A percentile compares a stretch with the other conserved stretches of the same genome.
Conservation (phyloP, 2,329 filamentous ascomycete genomes). For the Calonectria leucothoes region DNA sequence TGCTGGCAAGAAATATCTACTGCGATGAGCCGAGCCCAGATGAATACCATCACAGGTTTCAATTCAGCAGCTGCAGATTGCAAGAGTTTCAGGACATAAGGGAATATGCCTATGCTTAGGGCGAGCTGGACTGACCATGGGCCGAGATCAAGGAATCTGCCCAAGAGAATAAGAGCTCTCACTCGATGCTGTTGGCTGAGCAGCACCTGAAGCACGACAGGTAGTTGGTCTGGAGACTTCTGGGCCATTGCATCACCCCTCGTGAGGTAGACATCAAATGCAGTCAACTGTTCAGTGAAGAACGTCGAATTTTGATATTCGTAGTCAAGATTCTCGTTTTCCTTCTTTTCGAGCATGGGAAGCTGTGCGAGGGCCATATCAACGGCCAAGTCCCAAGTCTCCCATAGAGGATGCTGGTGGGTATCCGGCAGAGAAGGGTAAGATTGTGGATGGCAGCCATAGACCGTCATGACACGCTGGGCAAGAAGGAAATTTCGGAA, state of each 20-base stretch:
- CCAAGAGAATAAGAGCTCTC: conserved; percentile 88
- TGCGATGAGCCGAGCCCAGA: conserved; percentile 95
- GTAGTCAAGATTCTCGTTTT: conserved; percentile 79
- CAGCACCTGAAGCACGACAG: conserved; percentile 94
- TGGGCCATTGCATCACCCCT: conserved; percentile 84
- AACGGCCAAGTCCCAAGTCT: conserved; percentile 96
- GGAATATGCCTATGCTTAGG: conserved; percentile 97
- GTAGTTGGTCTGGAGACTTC: conserved; percentile 92
- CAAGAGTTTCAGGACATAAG: conserved; percentile 96
- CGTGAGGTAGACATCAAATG: conserved; percentile 94
- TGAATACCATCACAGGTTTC: conserved; percentile 99
- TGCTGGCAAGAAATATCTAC: conserved; percentile 95
- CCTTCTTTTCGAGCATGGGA: conserved; percentile 84
- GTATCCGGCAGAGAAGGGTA: conserved; percentile 94
- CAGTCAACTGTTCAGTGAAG: conserved; percentile 96
- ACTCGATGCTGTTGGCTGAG: conserved; percentile 95
- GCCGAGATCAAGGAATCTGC: conserved; percentile 92
- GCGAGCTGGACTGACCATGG: conserved; percentile 99
- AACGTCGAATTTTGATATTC: conserved; percentile 96
- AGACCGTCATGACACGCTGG: conserved; percentile 95
- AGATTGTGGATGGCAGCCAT: conserved; percentile 94
- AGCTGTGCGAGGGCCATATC: conserved; percentile 94
- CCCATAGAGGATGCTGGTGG: conserved; percentile 94
- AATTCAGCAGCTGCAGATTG: conserved; percentile 95
- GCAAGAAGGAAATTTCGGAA: conserved; percentile 96